Percentiles rank a stretch among this genome's conserved stretches.
phyloP scores from a whole-genome alignment of 2,329 filamentous ascomycete genomes.

The Cytospora paraplurivora region DNA sequence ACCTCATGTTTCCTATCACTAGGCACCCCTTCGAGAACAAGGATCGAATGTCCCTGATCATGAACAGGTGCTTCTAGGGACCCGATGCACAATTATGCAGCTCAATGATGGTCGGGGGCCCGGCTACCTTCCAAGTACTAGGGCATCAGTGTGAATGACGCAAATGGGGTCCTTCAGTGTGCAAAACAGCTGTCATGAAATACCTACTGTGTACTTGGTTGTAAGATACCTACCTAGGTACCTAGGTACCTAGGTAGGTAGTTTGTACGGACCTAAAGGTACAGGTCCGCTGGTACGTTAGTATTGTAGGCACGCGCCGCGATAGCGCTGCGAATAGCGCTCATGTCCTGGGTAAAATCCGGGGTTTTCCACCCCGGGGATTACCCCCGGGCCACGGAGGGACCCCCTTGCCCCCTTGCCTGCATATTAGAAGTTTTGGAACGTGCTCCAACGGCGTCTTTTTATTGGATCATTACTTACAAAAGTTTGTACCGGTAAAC shows the following conservation, averaged over 20 bases:
- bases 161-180: no score
- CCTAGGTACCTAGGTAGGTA: background rate
- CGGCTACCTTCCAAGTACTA: background rate
- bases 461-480: constrained; percentile 7
- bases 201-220: no score
- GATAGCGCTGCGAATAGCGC: no score
- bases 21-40: constrained; percentile 2
- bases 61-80: no score
- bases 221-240: background rate
- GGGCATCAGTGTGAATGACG: no score
- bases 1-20: background rate
- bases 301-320: background rate
- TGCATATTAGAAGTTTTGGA: background rate
- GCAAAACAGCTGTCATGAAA: no score
- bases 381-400: no score
- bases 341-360: background rate
- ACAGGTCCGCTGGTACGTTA: background rate
- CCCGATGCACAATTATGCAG: background rate
- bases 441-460: constrained; percentile 17
- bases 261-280: no score
- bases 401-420: background rate
- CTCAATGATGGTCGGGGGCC: background rate
- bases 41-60: constrained; percentile 2
- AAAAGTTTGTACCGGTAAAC: background rate
- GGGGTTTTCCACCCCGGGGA: background rate